Conservation (phyloP, 495 filamentous ascomycete genomes). For the Hypoxylon subgilvum region DNA sequence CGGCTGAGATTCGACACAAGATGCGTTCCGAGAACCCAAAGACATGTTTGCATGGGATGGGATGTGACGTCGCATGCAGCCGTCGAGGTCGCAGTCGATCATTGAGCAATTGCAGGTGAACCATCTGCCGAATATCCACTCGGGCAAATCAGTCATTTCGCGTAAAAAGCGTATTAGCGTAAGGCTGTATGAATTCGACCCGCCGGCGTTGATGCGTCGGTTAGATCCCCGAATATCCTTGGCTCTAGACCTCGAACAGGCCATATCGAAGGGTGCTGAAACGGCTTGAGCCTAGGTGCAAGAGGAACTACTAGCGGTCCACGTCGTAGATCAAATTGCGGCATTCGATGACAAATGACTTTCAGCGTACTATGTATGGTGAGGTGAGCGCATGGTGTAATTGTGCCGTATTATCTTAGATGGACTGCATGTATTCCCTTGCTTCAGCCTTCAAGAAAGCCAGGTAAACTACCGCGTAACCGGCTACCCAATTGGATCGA, state of each 20-base stretch:
- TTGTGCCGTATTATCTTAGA: background rate
- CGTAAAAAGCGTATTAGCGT: background rate
- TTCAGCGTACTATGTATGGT: no score
- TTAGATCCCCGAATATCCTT: conserved; percentile 4
- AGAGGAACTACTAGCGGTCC: background rate
- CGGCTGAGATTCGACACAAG: conserved; percentile 42
- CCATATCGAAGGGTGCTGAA: conserved; percentile 17
- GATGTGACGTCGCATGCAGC: conserved; percentile 40
- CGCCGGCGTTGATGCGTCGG: conserved; percentile 15
- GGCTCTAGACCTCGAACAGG: conserved; percentile 4
- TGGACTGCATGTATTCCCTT: no score
- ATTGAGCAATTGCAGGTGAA: conserved; percentile 26
- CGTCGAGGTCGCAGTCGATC: conserved; percentile 41
- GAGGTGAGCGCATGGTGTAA: no score
- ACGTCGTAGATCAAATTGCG: background rate
- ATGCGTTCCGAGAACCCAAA: conserved; percentile 45
- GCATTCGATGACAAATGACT: conserved; percentile 8
- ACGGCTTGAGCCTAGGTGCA: conserved; percentile 14
- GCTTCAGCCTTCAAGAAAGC: background rate
- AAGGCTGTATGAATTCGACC: conserved; percentile 12
- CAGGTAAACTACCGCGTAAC: background rate
- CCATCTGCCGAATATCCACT: conserved; percentile 39
- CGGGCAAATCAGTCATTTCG: conserved; percentile 12
- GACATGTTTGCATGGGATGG: conserved; percentile 39
- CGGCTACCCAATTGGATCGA: no score